Evolutionary conservation across 208 protist species (phyloP).

Genomic region (Acanthamoeba culbertsoni): DNA sequence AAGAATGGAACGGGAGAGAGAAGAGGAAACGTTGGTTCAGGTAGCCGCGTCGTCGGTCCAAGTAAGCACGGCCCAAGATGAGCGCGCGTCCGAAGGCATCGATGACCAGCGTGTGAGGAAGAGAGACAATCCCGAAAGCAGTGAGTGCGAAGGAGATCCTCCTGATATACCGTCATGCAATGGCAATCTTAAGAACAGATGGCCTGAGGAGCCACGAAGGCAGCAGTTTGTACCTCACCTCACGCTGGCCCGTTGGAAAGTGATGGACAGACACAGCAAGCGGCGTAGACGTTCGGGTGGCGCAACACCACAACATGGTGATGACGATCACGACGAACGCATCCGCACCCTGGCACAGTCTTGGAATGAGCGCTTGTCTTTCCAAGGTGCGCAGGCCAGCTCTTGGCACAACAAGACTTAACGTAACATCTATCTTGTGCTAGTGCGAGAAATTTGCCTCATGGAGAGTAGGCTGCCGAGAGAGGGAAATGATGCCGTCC

Average conservation of each 20-base stretch:
- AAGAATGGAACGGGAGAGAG: neutral
- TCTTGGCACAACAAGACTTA: neutral
- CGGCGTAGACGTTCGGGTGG: neutral
- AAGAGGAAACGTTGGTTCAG: neutral
- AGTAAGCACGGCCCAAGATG: neutral
- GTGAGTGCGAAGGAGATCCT: too few species aligned
- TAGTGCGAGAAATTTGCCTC: neutral
- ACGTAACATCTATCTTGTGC: neutral
- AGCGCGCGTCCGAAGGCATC: neutral
- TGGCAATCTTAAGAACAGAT: neutral
- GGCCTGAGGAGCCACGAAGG: neutral
- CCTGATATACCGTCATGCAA: neutral
- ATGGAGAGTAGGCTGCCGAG: neutral
- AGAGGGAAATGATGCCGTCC: too few species aligned
- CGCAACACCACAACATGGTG: neutral
- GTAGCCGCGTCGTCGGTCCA: neutral
- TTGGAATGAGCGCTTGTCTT: neutral
- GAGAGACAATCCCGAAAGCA: neutral
- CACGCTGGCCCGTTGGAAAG: neutral
- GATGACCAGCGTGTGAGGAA: neutral
- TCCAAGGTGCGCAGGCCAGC: neutral
- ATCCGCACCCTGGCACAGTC: neutral
- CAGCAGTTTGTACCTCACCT: neutral
- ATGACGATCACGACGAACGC: neutral
- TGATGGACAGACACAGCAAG: neutral